Evolutionary conservation across 2,329 filamentous ascomycete genomes (phyloP), one percentile per base, ranked within the genome.

Genomic region (Fusarium sp.): DNA sequence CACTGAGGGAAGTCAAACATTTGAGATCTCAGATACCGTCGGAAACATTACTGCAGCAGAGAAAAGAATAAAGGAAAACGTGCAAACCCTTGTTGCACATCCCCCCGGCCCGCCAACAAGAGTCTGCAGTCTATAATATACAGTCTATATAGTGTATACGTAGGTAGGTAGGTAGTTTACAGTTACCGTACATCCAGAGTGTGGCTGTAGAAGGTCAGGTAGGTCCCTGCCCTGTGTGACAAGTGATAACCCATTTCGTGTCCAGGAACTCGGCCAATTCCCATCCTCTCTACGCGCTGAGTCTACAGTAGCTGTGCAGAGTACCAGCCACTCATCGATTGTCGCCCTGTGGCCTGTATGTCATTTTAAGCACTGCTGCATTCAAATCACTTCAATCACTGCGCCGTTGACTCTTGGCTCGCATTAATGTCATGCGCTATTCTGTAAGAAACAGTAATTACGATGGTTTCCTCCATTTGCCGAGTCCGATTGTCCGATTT

Each of bases 241-340:
- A 30, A 46, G 65, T 69, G 66, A 69, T 56, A 56, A 40, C 62
- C 62, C 44, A 51, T 50, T 49, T 49, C 54, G 40, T 37, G n/a
- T 32, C 59, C 47, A 52, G 60, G 55, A 39, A 55, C 46, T 57
- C 41, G 56, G 60, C 56, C 65, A 72, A 70, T 66, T 71, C 71
- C 55, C 52, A 57, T 65, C 54, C 32, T 66, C 62, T 62, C 46
- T 74, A 75, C 56, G 73, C 73, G 73, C 72, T 75, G 69, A 60
- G 67, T 62, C 53, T 63, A n/a, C n/a, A n/a, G n/a, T n/a, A 57
- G 57, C 11, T 30, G 27, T 23, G 23, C 23, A 23, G 23, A 23
- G 23, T 30, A 30, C 27, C 4, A 30, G 62, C 68, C 71, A 71
- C 71, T 71, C 63, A 66, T 65, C 51, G 53, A 56, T 49, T 58